Base-by-base conservation (phyloP, 2,329 filamentous ascomycete species). In the Trichoderma sp. region DNA sequence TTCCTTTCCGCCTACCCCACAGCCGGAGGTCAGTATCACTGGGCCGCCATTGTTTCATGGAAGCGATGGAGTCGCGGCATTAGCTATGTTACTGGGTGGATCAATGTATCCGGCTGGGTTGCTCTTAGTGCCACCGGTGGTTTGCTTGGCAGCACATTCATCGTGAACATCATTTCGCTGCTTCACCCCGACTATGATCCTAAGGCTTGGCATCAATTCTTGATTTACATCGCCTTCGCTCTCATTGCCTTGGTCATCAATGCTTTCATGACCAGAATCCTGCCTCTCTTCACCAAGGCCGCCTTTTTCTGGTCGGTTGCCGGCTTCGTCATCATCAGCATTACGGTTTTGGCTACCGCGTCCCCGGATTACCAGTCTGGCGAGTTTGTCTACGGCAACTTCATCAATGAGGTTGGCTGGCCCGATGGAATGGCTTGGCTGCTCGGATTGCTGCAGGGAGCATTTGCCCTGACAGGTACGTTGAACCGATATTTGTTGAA, bases 1-100 rank as follows among this genome's bases (percentile, higher is more conserved):
- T 94, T 93, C 80, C 85, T 93, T 11, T 92, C 91, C 0, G 91
- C 91, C 0, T 93, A 91, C 75, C 87, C 87, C 1, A 88, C 86
- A 2, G 89, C 89, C 3, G 89, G 89, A 77, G 91, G 89, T 16
- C 89, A 92, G 82, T 94, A 94, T 78, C 91, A 94, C 81, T 94
- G 92, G 93, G 93, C 92, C 3, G 91, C 92, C 73, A 84, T 90
- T 68, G 85, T 94, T 77, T 87, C 89, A 38, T 92, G 91, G 86
- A 86, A 88, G 75, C 84, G 83, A 74, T 92, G 88, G 86, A 89
- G 90, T 21, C 89, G 91, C 0, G 85, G 90, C 35, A 87, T 94
- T 12, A 92, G 91, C 64, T 94, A 92, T 86, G 89, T 91, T 64
- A 94, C 92, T 0, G 93, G 93, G 33, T 94, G 92, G 92, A 93